Conservation (phyloP, 169 alveolate genomes). For the Eimeria falciformis region DNA sequence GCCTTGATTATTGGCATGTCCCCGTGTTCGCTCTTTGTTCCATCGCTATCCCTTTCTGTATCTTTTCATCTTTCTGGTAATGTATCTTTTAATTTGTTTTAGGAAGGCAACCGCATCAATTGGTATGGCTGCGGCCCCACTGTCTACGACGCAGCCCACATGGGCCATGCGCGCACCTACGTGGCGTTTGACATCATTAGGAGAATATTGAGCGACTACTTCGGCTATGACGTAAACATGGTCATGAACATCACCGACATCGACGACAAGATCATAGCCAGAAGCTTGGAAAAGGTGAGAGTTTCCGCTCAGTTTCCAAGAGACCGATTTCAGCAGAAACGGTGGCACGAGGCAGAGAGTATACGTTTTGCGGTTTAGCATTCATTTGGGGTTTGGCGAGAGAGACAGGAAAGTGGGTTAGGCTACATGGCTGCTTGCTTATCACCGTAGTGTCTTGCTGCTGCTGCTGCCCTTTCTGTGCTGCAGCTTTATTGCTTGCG, state of each 20-base stretch:
- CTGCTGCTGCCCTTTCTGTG: not conserved
- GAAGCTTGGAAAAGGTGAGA: constrained; percentile 81
- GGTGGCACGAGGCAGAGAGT: not conserved
- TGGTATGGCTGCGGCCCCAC: constrained; percentile 97
- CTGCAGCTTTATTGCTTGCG: not conserved
- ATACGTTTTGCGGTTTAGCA: not conserved
- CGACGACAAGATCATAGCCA: constrained; percentile 97
- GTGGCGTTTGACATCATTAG: constrained; percentile 96
- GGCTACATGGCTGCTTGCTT: too few relatives aligned
- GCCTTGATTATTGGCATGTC: not conserved
- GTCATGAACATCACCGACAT: constrained; percentile 99
- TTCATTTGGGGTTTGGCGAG: not conserved
- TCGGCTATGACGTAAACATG: constrained; percentile 95
- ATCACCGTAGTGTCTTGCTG: not conserved
- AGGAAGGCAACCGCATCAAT: constrained; percentile 85
- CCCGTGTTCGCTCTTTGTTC: not conserved
- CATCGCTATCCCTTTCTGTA: not conserved
- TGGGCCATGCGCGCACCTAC: constrained; percentile 99
- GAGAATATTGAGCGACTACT: constrained; percentile 95
- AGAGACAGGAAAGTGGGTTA: too few relatives aligned
- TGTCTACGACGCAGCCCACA: constrained; percentile 98
- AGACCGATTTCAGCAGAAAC: too few relatives aligned
- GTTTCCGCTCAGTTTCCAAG: constrained; percentile 8
- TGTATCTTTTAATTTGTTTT: not conserved
- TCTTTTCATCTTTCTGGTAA: not conserved